Evolutionary conservation across 31 red algal genomes (phyloP).

Genomic region (Odonthalia washingtoniensis): DNA sequence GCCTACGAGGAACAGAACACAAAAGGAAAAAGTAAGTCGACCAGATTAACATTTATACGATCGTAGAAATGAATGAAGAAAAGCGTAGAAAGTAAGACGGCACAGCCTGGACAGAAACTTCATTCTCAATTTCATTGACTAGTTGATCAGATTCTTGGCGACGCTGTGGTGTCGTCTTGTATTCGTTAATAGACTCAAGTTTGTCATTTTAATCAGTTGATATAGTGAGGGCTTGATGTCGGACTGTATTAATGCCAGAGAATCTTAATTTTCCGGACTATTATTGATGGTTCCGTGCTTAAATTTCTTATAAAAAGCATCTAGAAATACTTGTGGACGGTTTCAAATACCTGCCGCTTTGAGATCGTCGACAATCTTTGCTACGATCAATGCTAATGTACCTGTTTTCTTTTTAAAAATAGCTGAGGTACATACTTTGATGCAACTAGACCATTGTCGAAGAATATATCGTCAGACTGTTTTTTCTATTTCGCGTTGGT

Average conservation of each 20-base stretch:
- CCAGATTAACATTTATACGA: no score
- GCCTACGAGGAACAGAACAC: no score
- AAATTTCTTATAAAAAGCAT: slow-evolving; percentile 19
- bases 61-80: no score
- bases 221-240: neutral
- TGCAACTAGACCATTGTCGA: neutral
- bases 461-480: neutral
- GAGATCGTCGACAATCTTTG: slow-evolving; percentile 30
- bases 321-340: neutral
- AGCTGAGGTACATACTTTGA: neutral
- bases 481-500: neutral
- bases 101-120: no score
- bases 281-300: neutral
- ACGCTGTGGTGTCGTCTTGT: neutral
- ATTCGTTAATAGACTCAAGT: neutral
- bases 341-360: neutral
- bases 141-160: neutral
- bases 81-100: no score
- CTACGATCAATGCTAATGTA: slow-evolving; percentile 2
- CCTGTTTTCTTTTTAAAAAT: neutral
- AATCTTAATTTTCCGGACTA: neutral
- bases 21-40: no score
- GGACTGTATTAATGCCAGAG: slow-evolving; percentile 9
- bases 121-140: neutral
- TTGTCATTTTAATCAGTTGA: slow-evolving; percentile 11